Percentiles rank a stretch among this genome's conserved stretches.
These are phyloP conservation scores for Porphyrellus cyaneotinctus DNA, from an alignment of 768 basidiomycete genomes.

Conservation along the genomic window DNA sequence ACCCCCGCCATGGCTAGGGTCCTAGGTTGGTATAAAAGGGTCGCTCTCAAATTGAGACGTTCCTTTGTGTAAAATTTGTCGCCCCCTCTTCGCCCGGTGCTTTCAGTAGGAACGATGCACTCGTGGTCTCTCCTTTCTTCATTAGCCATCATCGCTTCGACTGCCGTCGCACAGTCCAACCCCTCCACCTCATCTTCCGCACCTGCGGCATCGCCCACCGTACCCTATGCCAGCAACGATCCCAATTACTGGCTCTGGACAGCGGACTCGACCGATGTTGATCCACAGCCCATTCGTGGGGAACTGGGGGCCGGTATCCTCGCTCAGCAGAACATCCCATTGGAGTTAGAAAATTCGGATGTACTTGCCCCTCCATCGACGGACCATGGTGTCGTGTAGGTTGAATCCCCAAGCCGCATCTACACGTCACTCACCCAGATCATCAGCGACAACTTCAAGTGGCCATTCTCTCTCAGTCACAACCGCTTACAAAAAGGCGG, in stretches of 20 bases:
- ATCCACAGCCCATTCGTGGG: conserved; percentile 44
- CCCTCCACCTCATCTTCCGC: conserved; percentile 27
- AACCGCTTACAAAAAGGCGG: conserved; percentile 59
- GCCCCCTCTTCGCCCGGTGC: conserved; percentile 7
- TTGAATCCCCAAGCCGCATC: background rate
- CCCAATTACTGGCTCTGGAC: conserved; percentile 46
- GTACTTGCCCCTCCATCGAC: conserved; percentile 58
- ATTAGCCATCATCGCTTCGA: conserved; percentile 17
- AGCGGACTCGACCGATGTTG: conserved; percentile 17
- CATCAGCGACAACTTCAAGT: conserved; percentile 47
- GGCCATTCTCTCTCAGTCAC: conserved; percentile 61
- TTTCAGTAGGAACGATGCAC: conserved; percentile 21
- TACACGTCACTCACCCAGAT: background rate
- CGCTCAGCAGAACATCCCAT: conserved; percentile 52
- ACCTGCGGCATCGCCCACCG: conserved; percentile 38
- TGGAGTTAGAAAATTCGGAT: conserved; percentile 58
- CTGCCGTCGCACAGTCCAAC: conserved; percentile 13
- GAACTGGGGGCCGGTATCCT: conserved; percentile 44
- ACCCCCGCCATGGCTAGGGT: background rate
- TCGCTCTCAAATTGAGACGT: background rate
- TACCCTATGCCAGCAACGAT: conserved; percentile 40
- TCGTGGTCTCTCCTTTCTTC: conserved; percentile 29
- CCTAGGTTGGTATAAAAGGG: conserved; percentile 14
- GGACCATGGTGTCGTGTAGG: conserved; percentile 50
- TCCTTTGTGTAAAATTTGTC: conserved; percentile 23